These are phyloP conservation scores for Talaromyces islandicus DNA, from an alignment of 2,329 filamentous ascomycete species.

Conservation along the genomic window DNA sequence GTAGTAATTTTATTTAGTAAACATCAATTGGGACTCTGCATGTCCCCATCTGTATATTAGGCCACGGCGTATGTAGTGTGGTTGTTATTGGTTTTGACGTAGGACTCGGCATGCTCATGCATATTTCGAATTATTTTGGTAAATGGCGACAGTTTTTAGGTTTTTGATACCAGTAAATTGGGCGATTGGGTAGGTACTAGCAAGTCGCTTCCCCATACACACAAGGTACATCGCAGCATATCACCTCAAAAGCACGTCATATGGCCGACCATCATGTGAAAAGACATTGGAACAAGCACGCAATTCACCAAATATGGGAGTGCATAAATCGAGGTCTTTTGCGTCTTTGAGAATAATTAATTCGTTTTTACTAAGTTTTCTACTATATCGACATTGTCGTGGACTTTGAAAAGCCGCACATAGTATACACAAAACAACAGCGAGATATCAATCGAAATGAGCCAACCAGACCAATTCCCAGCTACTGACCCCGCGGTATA, in stretches of 20 bases:
- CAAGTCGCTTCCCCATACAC: background rate
- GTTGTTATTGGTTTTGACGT: background rate
- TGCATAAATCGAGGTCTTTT: background rate
- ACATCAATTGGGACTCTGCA: background rate
- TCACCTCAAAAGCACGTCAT: background rate
- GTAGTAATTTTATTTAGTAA: background rate
- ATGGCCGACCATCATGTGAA: background rate
- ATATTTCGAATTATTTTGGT: background rate
- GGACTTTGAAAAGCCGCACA: background rate
- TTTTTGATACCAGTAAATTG: background rate
- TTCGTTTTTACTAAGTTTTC: background rate
- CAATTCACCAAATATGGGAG: background rate
- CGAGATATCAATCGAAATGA: background rate
- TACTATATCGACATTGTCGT: background rate
- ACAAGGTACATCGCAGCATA: background rate
- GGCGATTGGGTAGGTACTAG: background rate
- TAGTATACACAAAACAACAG: background rate
- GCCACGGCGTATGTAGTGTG: background rate
- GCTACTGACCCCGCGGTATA: slow-evolving; percentile 38
- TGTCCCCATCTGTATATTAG: background rate
- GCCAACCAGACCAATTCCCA: slow-evolving; percentile 3
- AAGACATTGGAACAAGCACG: background rate
- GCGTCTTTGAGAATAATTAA: background rate
- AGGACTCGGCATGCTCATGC: background rate
- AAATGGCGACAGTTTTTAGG: background rate